A percentile compares a stretch with the other conserved stretches of the same genome.
Evolutionary conservation across 1,284 basidiomycete genomes (phyloP).

Genomic region (Cryptococcus hybrid): DNA sequence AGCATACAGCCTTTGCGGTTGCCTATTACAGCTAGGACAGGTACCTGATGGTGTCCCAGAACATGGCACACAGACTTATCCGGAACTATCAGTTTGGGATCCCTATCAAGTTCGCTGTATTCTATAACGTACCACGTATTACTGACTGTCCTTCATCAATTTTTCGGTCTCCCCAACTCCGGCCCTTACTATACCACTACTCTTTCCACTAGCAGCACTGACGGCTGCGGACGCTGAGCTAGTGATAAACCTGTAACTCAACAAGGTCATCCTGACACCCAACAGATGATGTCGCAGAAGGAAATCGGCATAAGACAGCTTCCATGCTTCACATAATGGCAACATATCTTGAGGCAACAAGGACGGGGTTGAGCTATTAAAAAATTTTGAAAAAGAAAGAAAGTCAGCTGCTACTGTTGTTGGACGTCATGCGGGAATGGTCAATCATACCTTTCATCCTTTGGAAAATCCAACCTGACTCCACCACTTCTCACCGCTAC

Average conservation of each 20-base stretch:
- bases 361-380: conserved; percentile 14
- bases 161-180: not conserved
- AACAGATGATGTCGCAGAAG: conserved; percentile 67
- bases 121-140: not conserved
- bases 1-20: conserved; percentile 58
- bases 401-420: no score
- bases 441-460: conserved; percentile 6
- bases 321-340: conserved; percentile 34
- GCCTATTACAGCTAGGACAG: conserved; percentile 58
- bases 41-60: conserved; percentile 13
- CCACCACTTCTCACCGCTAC: conserved; percentile 21
- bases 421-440: no score
- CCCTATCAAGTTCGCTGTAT: not conserved
- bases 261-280: conserved; percentile 57
- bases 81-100: not conserved
- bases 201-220: no score
- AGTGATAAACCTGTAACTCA: conserved; percentile 1
- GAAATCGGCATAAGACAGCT: conserved; percentile 66
- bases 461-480: conserved; percentile 9
- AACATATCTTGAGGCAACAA: conserved; percentile 27
- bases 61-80: conserved; percentile 21
- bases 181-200: not conserved
- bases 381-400: no score
- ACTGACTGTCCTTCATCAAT: not conserved
- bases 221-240: conserved; percentile 3